Conservation (phyloP, 495 filamentous ascomycete species). For the Penicillium robsamsonii region DNA sequence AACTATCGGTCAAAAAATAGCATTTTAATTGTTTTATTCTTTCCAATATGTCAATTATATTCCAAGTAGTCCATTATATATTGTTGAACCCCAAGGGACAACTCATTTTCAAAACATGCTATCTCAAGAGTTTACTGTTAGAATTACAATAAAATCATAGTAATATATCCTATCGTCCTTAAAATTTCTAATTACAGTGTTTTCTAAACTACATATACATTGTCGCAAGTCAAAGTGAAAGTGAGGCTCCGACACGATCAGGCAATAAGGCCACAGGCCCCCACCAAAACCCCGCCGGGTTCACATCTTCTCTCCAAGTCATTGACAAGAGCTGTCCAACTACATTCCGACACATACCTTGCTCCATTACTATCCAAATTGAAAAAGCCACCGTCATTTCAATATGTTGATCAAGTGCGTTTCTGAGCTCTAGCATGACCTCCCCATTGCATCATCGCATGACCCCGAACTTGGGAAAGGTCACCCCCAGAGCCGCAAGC, state of each 20-base stretch:
- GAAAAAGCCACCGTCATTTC: slow-evolving; percentile 4
- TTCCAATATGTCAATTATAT: not conserved
- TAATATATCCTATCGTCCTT: not conserved
- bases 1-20: not conserved
- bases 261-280: slow-evolving; percentile 30
- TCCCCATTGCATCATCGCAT: slow-evolving; percentile 24
- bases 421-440: not conserved
- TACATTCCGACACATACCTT: not conserved
- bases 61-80: not conserved
- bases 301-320: slow-evolving; percentile 24
- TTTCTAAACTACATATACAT: not conserved
- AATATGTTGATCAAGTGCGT: slow-evolving; percentile 53
- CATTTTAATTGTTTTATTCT: not conserved
- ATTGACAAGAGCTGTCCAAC: slow-evolving; percentile 8
- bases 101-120: not conserved
- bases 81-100: not conserved
- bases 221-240: not conserved
- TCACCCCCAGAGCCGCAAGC: slow-evolving; percentile 9
- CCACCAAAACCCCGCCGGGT: slow-evolving; percentile 31
- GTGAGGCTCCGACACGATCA: slow-evolving; percentile 23
- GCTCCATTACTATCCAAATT: slow-evolving; percentile 1
- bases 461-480: not conserved
- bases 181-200: not conserved
- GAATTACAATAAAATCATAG: not conserved
- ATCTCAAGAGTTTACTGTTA: not conserved